These are phyloP conservation scores for Trichoderma parareesei DNA, from an alignment of 495 filamentous ascomycete species.

Conservation along the genomic window DNA sequence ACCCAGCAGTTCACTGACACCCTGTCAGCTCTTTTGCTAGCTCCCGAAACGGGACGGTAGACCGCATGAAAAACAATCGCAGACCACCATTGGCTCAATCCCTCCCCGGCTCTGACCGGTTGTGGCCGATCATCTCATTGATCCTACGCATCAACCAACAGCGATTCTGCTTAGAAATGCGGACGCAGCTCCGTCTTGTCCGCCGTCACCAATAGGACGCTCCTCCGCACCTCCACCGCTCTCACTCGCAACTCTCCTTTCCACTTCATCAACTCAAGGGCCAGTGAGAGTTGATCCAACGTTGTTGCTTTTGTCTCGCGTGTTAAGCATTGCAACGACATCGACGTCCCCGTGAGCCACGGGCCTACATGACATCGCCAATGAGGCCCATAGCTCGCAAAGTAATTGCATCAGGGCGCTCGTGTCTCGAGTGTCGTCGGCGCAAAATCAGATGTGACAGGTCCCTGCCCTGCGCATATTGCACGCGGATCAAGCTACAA, in stretches of 20 bases:
- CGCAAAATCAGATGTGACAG: not conserved
- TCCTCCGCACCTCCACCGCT: not conserved
- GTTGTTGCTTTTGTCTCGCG: not conserved
- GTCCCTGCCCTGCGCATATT: not conserved
- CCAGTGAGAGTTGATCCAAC: not conserved
- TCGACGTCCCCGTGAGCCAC: not conserved
- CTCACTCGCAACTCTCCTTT: not conserved
- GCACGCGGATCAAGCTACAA: not conserved
- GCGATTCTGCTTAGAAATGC: not conserved
- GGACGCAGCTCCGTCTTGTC: not conserved
- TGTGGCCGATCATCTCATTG: not conserved
- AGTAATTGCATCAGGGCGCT: not conserved
- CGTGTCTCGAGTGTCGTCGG: not conserved
- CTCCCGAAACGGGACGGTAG: not conserved
- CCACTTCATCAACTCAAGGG: not conserved
- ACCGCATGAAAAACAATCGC: not conserved
- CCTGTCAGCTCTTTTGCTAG: not conserved
- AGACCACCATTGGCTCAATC: not conserved
- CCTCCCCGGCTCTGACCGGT: too few relatives aligned
- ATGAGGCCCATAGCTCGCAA: not conserved
- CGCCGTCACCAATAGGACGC: not conserved
- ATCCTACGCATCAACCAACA: not conserved
- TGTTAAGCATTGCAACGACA: too few relatives aligned
- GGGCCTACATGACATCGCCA: not conserved
- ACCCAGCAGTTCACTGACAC: too few relatives aligned